Conservation (phyloP, 2,329 filamentous ascomycete species). For the Hypomyces rosellus region DNA sequence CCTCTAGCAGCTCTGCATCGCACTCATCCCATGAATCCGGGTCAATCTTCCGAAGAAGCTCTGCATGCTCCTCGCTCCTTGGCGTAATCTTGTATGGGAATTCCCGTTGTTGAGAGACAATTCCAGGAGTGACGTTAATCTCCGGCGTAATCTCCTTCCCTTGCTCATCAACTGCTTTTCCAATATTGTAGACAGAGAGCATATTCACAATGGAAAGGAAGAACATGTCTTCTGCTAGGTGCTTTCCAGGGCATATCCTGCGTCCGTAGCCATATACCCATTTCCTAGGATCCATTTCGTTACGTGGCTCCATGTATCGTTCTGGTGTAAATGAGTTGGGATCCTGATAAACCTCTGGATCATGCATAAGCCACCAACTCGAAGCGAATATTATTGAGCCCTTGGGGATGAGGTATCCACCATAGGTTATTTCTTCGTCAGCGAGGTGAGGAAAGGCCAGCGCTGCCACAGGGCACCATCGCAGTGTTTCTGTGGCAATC, state of each 20-base stretch:
- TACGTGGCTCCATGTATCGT: constrained; percentile 23
- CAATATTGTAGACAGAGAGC: constrained; percentile 40
- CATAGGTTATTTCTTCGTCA: constrained; percentile 21
- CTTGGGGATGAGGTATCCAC: constrained; percentile 24
- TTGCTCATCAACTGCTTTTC: constrained; percentile 16
- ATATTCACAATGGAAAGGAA: constrained; percentile 33
- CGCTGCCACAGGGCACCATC: constrained; percentile 28
- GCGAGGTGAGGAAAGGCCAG: constrained; percentile 34
- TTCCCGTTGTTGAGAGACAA: constrained; percentile 14
- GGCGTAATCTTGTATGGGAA: constrained; percentile 16
- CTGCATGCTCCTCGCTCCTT: constrained; percentile 14
- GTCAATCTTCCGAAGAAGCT: constrained; percentile 15
- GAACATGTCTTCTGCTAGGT: constrained; percentile 25
- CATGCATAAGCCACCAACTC: constrained; percentile 39
- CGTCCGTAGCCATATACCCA: constrained; percentile 30
- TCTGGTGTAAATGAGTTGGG: constrained; percentile 27
- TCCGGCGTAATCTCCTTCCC: constrained; percentile 15
- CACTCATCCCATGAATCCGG: constrained; percentile 20
- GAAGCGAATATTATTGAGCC: constrained; percentile 19
- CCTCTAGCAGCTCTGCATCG: constrained; percentile 9
- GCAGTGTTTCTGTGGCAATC: constrained; percentile 24
- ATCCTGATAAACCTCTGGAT: constrained; percentile 56
- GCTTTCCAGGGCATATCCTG: constrained; percentile 28
- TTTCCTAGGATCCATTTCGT: constrained; percentile 25
- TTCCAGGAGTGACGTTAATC: constrained; percentile 10